Conservation (phyloP, 495 filamentous ascomycete species). For the Xylaria scruposa region DNA sequence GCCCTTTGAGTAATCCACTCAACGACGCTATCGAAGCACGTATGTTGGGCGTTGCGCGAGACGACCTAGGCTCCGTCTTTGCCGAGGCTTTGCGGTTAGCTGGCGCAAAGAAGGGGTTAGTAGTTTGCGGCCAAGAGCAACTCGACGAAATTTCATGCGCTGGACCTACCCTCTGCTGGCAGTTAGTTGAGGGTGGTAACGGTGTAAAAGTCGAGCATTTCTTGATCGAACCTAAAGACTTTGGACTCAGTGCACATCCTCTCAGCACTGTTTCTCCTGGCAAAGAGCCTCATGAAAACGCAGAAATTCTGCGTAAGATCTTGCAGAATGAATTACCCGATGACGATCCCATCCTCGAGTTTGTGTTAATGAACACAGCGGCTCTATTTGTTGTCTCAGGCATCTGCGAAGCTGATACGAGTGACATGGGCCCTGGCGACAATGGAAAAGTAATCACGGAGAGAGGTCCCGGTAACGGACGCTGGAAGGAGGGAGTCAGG, state of each 20-base stretch:
- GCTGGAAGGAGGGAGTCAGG: slow-evolving; percentile 93
- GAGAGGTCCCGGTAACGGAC: slow-evolving; percentile 78
- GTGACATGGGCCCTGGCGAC: slow-evolving; percentile 68
- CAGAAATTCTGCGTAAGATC: slow-evolving; percentile 78
- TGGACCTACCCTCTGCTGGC: slow-evolving; percentile 86
- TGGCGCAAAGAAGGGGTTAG: slow-evolving; percentile 82
- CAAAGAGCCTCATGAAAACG: slow-evolving; percentile 85
- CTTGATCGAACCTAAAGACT: slow-evolving; percentile 76
- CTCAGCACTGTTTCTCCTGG: slow-evolving; percentile 80
- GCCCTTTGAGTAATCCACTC: slow-evolving; percentile 88
- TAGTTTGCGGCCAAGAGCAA: slow-evolving; percentile 93
- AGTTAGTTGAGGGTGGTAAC: slow-evolving; percentile 61
- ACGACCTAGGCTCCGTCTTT: slow-evolving; percentile 83
- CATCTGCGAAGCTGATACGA: slow-evolving; percentile 81
- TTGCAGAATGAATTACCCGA: slow-evolving; percentile 72
- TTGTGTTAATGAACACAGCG: slow-evolving; percentile 93
- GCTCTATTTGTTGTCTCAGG: slow-evolving; percentile 84
- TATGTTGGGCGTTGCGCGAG: slow-evolving; percentile 87
- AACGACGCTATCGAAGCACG: slow-evolving; percentile 82
- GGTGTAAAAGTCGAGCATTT: slow-evolving; percentile 73
- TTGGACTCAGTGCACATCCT: slow-evolving; percentile 79
- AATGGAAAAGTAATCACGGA: slow-evolving; percentile 79
- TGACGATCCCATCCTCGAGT: slow-evolving; percentile 86
- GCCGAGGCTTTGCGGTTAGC: slow-evolving; percentile 79
- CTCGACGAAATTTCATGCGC: slow-evolving; percentile 95